Base-by-base conservation (phyloP, 176 grass and related monocot genomes). In the Zea luxurians region DNA sequence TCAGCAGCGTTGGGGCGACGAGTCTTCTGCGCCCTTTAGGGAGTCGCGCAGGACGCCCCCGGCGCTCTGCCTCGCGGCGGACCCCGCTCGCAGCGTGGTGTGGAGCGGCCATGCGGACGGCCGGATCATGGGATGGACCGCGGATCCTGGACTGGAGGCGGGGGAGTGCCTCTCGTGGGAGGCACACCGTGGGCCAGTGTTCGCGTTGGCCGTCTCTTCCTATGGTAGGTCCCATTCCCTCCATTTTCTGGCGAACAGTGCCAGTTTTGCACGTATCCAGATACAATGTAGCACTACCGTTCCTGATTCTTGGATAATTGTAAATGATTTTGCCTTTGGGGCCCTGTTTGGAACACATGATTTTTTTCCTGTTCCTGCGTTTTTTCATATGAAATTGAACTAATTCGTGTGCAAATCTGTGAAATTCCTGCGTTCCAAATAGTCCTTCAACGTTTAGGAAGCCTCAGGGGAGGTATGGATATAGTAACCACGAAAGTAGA, bases 101-200 rank as follows among this genome's bases (percentile, higher is more conserved):
- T 97, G 93, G 93, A 97, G 90, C 85, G 93, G 93, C 18, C 93
- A 93, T 45, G 11, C 45, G 43, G 78, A 90, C 60, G 93, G 93
- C 46, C 68, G 73, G 79, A 84, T 97, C 64, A 80, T 90, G 77
- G 80, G 78, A 2, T 97, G 93, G 93, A 73, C 46, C 43, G 75
- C 67, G 11, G 83, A 67, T 55, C 80, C 45, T 48, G 72, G 70
- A 44, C 68, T 66, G 2, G 77, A 75, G 7, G 74, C 74, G 5
- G 68, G 54, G 78, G 90, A 97, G 67, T 81, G 83, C 61, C 50
- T 86, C 42, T 64, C 52, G 4, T 97, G 93, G 93, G 82, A 86
- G 13, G 90, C 93, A 0, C 90, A 97, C 80, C 76, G 50, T 40
- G 78, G 76, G 2, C 83, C 90, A 0, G 90, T 97, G 5, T 78